Conservation (phyloP, 2,329 filamentous ascomycete species). For the Verticillium klebahnii region DNA sequence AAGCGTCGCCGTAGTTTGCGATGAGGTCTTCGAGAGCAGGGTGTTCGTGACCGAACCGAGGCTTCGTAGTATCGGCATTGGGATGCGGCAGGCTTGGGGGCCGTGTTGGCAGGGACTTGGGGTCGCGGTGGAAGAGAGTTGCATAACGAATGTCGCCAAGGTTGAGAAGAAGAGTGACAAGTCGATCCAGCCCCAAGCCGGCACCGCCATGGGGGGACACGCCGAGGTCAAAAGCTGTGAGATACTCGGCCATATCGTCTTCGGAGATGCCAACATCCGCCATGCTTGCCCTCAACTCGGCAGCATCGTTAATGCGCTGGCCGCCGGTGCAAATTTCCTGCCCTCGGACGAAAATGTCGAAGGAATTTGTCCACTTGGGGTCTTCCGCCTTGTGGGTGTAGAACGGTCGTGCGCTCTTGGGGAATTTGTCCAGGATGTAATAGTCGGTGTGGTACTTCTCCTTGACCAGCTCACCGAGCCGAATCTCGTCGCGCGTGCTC, state of each 20-base stretch:
- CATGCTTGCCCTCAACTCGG: slow-evolving; percentile 74
- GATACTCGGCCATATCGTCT: slow-evolving; percentile 83
- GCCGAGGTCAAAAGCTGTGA: slow-evolving; percentile 82
- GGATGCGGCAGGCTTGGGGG: slow-evolving; percentile 71
- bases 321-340: slow-evolving; percentile 92
- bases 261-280: slow-evolving; percentile 69
- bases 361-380: slow-evolving; percentile 76
- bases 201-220: slow-evolving; percentile 86
- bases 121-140: slow-evolving; percentile 82
- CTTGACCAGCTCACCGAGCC: slow-evolving; percentile 77
- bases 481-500: slow-evolving; percentile 80
- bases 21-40: slow-evolving; percentile 83
- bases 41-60: slow-evolving; percentile 45
- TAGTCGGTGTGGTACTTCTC: slow-evolving; percentile 86
- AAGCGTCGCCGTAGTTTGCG: slow-evolving; percentile 91
- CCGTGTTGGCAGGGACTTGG: slow-evolving; percentile 73
- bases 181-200: slow-evolving; percentile 83
- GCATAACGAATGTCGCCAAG: slow-evolving; percentile 87
- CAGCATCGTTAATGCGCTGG: slow-evolving; percentile 83
- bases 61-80: slow-evolving; percentile 69
- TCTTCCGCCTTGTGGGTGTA: slow-evolving; percentile 83
- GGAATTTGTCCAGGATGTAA: slow-evolving; percentile 93
- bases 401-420: slow-evolving; percentile 76
- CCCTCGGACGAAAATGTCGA: slow-evolving; percentile 90
- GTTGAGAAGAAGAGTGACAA: slow-evolving; percentile 80